These are phyloP conservation scores for Fagopyrum homotropicum DNA, from an alignment of 148 eudicot species.

Conservation along the genomic window DNA sequence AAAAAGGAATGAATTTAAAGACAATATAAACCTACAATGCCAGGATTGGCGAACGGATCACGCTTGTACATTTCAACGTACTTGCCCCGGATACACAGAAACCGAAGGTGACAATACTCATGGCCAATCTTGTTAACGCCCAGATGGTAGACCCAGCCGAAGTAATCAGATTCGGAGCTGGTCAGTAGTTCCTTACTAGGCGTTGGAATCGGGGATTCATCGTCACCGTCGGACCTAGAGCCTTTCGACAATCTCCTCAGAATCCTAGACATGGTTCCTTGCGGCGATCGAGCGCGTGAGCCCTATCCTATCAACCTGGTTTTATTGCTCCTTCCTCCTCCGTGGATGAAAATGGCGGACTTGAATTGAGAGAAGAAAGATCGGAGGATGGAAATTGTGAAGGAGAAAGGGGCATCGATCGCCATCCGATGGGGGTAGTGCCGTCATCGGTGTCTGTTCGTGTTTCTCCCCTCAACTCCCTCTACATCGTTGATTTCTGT, in stretches of 20 bases:
- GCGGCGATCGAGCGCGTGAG: background rate
- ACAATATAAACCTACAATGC: slow-evolving; percentile 40
- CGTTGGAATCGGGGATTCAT: background rate
- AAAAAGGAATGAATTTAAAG: background rate
- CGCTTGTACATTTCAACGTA: slow-evolving; percentile 84
- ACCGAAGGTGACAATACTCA: slow-evolving; percentile 67
- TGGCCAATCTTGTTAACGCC: slow-evolving; percentile 69
- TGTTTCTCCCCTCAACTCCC: too few species aligned
- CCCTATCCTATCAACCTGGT: background rate
- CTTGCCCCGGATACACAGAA: slow-evolving; percentile 57
- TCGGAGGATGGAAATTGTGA: too few species aligned
- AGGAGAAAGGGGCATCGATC: too few species aligned
- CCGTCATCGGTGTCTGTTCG: too few species aligned
- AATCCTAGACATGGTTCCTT: background rate
- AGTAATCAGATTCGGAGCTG: slow-evolving; percentile 43
- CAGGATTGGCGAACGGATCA: slow-evolving; percentile 64
- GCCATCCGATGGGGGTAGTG: too few species aligned
- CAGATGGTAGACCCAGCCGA: slow-evolving; percentile 79
- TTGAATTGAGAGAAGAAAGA: too few species aligned
- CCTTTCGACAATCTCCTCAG: background rate
- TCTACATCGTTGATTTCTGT: too few species aligned
- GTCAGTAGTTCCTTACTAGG: background rate
- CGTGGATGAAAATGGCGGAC: too few species aligned
- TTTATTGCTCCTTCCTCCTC: too few species aligned
- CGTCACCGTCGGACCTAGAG: background rate